Base-by-base conservation (phyloP, 2,329 filamentous ascomycete species). In the Incumbomyces lentus region DNA sequence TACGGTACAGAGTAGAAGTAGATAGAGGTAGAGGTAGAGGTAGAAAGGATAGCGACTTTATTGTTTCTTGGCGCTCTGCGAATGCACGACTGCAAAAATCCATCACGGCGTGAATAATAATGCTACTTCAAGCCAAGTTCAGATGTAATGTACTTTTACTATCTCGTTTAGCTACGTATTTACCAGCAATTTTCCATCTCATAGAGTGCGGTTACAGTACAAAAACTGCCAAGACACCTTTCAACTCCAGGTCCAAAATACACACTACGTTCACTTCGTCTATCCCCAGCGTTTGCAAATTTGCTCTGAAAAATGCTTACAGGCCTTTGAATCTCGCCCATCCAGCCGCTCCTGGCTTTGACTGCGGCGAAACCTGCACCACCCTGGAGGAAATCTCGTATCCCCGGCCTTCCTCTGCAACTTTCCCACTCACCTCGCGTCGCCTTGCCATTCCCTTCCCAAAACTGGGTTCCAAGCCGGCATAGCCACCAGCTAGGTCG, bases 251-350 rank as follows among this genome's bases (percentile, higher is more conserved):
- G 22, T 26, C 22, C 22, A 4, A 26, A 4, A 26, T 5, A 26
- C 4, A 26, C 22, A 26, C n/a, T n/a, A 26, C 22, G 22, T 26
- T 26, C 8, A 26, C 22, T 26, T 26, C 8, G 22, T 26, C 22
- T 26, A 8, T 26, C 8, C n/a, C n/a, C n/a, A n/a, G n/a, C n/a
- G 22, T 26, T 26, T 26, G 22, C 22, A 26, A 26, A 8, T 8
- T 26, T 26, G 22, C 22, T 26, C 22, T 26, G 22, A 26, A 26
- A 26, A n/a, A n/a, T n/a, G 22, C 22, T 58, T 53, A 70, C 47
- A 70, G 56, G 4, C 68, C 68, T 16, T 67, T 68, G 52, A 69
- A 71, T 8, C 68, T 60, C 32, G 68, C 66, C 68, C 68, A 70
- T 35, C 68, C 68, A 31, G 68, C 67, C 46, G 67, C 66, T 50